phyloP scores from a whole-genome alignment of 208 protist genomes.

The Blechomonas ayalai region DNA sequence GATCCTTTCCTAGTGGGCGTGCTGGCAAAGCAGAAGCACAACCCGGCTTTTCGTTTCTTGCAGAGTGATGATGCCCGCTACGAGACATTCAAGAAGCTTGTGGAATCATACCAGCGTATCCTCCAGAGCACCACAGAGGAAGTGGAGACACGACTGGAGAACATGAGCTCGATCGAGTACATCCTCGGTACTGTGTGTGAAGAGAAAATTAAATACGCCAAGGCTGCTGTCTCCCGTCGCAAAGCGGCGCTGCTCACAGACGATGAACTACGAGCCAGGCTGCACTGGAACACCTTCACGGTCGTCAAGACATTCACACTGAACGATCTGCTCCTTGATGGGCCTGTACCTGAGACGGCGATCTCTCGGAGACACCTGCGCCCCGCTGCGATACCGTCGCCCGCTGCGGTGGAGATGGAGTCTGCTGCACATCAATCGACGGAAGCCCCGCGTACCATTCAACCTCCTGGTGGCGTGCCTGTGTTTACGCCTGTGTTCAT shows the following conservation, averaged over 20 bases:
- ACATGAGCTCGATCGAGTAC: slow-evolving; percentile 29
- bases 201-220: slow-evolving; percentile 71
- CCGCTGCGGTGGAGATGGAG: not conserved
- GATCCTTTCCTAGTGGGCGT: slow-evolving; percentile 60
- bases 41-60: slow-evolving; percentile 70
- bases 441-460: not conserved
- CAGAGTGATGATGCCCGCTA: slow-evolving; percentile 69
- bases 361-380: slow-evolving; percentile 19
- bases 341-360: slow-evolving; percentile 49
- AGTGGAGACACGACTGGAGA: slow-evolving; percentile 69
- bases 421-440: not conserved
- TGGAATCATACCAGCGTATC: slow-evolving; percentile 71
- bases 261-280: slow-evolving; percentile 67
- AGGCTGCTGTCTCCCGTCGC: slow-evolving; percentile 62
- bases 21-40: slow-evolving; percentile 44
- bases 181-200: slow-evolving; percentile 49
- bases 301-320: slow-evolving; percentile 63
- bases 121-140: slow-evolving; percentile 55
- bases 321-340: slow-evolving; percentile 70
- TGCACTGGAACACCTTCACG: slow-evolving; percentile 78
- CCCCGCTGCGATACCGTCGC: slow-evolving; percentile 1
- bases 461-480: slow-evolving; percentile 3
- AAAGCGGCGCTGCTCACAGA: slow-evolving; percentile 81
- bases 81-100: slow-evolving; percentile 57
- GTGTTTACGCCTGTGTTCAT: slow-evolving; percentile 58